Conservation (phyloP, 2,329 filamentous ascomycete species). For the Microcera coccophila region DNA sequence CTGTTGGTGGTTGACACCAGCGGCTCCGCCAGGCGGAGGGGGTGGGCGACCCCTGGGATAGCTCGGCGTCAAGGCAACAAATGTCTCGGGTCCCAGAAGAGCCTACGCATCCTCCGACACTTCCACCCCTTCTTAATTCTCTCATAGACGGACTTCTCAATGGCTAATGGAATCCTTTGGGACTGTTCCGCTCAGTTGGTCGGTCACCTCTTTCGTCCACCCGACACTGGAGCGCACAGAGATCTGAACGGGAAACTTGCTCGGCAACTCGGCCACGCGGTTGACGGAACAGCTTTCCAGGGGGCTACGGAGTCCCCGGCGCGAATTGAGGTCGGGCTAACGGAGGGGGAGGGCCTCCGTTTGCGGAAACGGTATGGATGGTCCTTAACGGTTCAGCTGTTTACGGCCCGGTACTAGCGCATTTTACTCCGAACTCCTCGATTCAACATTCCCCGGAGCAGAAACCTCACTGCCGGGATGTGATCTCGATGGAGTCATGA, state of each 20-base stretch:
- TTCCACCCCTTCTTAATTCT: not conserved
- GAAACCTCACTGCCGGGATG: not conserved
- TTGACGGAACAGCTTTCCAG: not conserved
- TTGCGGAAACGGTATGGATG: not conserved
- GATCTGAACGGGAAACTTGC: not conserved
- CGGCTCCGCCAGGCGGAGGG: slow-evolving; percentile 23
- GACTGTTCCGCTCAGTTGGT: too few species aligned
- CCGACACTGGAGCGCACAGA: too few species aligned
- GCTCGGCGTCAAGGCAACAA: slow-evolving; percentile 26
- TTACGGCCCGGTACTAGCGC: too few species aligned
- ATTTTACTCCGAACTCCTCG: too few species aligned
- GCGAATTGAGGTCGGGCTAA: slow-evolving; percentile 2
- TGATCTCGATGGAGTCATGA: not conserved
- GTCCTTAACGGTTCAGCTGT: too few species aligned
- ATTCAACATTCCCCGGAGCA: too few species aligned
- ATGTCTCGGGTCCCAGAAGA: slow-evolving; percentile 29
- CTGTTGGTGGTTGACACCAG: slow-evolving; percentile 21
- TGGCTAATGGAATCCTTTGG: not conserved
- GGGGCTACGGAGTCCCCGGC: slow-evolving; percentile 2
- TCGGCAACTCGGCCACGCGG: not conserved
- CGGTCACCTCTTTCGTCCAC: too few species aligned
- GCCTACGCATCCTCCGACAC: not conserved
- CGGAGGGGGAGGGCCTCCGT: not conserved
- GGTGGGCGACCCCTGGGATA: slow-evolving; percentile 11
- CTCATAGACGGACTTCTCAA: not conserved